Evolutionary conservation across 129 eudicot species (phyloP), one percentile per base, ranked within the genome.

Genomic region (Arctium lappa): DNA sequence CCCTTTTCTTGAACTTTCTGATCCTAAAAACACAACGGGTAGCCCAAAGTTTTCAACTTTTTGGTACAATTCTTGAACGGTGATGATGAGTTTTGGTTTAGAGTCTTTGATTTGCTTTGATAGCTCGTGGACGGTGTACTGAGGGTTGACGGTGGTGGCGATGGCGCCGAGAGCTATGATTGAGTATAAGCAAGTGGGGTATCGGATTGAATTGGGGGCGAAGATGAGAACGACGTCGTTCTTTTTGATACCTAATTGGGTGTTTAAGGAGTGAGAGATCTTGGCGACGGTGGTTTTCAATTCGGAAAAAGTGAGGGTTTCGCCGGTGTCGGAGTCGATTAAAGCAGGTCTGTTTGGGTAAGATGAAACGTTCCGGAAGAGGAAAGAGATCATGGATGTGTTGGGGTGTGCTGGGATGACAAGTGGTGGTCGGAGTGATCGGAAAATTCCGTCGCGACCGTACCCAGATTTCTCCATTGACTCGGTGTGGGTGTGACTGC

Each of bases 381-480:
- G 97, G 77, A 92, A 95, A 8, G 94, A 88, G 53, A 87, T 73
- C 92, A 95, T 89, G 11, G 94, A 90, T 36, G 89, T 87, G 71
- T 88, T 87, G 30, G 95, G 82, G 69, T 80, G 66, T 71, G 50
- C 63, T 36, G 97, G 96, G 68, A 88, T 73, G 62, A 40, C 13
- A 11, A 89, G 34, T 6, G 94, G 91, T 50, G 96, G 97, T 36
- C 97, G 76, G 18, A 92, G 89, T 8, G 98, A 94, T 65, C 98
- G 78, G 91, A 84, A 89, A 4, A 92, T 90, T 62, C 97, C 94
- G 80, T 94, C 98, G 5, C 87, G 85, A 72, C 97, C 96, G 63
- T 90, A 94, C 3, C 98, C 98, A 8, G 97, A 92, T 84, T 88
- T 91, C 84, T 92, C 97, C 98, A 94, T 94, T n/a, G 83, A 46